Percentiles rank a stretch among this genome's conserved stretches.
Evolutionary conservation across 257 asterid species (phyloP).

Genomic region (Forsythia viridissima): DNA sequence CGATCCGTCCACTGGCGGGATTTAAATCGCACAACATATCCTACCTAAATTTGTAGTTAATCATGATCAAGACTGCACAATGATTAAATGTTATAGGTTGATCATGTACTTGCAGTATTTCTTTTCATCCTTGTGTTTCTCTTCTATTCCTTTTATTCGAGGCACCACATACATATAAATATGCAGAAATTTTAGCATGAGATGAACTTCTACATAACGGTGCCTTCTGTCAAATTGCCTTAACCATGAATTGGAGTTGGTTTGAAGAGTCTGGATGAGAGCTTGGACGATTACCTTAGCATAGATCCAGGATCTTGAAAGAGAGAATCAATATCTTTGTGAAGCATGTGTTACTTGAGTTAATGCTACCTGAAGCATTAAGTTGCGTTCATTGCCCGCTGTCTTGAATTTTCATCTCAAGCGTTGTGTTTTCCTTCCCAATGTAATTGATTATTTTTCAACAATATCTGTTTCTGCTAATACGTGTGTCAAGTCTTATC

Average conservation of each 20-base stretch:
- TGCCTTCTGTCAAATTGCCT: background rate
- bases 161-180: background rate
- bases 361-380: slow-evolving; percentile 94
- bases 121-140: no score
- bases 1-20: no score
- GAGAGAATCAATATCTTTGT: slow-evolving; percentile 92
- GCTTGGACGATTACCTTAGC: slow-evolving; percentile 90
- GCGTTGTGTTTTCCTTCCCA: slow-evolving; percentile 97
- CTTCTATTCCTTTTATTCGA: background rate
- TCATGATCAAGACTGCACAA: background rate
- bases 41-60: background rate
- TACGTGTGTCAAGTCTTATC: slow-evolving; percentile 11
- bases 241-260: slow-evolving; percentile 75
- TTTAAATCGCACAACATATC: no score
- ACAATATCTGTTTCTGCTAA: slow-evolving; percentile 18
- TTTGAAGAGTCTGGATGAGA: slow-evolving; percentile 79
- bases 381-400: slow-evolving; percentile 86
- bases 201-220: background rate
- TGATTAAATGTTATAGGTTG: background rate
- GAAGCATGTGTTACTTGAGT: slow-evolving; percentile 82
- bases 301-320: slow-evolving; percentile 87
- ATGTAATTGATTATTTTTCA: slow-evolving; percentile 50
- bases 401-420: slow-evolving; percentile 96
- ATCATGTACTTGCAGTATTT: slow-evolving; percentile 4
- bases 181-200: background rate